Conservation (phyloP, 2,329 filamentous ascomycete genomes). For the Phoma sp. region DNA sequence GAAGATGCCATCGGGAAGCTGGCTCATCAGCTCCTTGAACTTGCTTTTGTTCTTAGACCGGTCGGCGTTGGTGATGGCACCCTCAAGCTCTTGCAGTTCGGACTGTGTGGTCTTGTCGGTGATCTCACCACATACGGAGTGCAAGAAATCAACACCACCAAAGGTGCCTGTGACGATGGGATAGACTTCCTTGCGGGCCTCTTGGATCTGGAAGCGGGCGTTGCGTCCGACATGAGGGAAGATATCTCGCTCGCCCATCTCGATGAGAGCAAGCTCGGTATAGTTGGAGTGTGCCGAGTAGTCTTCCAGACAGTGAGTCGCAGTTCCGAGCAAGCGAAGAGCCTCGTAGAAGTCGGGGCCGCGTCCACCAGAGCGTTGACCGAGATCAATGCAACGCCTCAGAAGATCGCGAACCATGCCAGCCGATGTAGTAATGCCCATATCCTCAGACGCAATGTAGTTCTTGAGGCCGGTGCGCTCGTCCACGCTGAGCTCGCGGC, state of each 20-base stretch:
- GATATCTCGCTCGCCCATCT: slow-evolving; percentile 78
- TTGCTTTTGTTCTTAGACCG: slow-evolving; percentile 73
- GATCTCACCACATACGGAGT: slow-evolving; percentile 80
- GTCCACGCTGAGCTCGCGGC: slow-evolving; percentile 79
- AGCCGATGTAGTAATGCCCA: slow-evolving; percentile 81
- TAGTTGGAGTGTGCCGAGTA: slow-evolving; percentile 96
- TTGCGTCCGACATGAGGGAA: slow-evolving; percentile 86
- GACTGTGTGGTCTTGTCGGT: slow-evolving; percentile 90
- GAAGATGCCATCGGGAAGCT: slow-evolving; percentile 81
- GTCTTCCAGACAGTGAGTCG: slow-evolving; percentile 86
- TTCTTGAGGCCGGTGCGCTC: slow-evolving; percentile 74
- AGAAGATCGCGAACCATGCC: slow-evolving; percentile 77
- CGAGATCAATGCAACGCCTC: slow-evolving; percentile 76
- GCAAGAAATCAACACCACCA: slow-evolving; percentile 91
- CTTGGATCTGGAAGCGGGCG: slow-evolving; percentile 73
- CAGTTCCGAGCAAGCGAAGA: slow-evolving; percentile 83
- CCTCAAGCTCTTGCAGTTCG: slow-evolving; percentile 86
- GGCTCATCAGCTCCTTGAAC: slow-evolving; percentile 78
- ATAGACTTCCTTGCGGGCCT: slow-evolving; percentile 71
- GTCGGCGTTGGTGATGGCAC: slow-evolving; percentile 70
- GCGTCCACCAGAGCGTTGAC: slow-evolving; percentile 72
- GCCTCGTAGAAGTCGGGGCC: slow-evolving; percentile 86
- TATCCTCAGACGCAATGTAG: slow-evolving; percentile 87
- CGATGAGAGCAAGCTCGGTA: slow-evolving; percentile 83
- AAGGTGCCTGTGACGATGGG: slow-evolving; percentile 91